Evolutionary conservation across 306 rosid species (phyloP), one percentile per base, ranked within the genome.

Genomic region (Sechiopsis laciniata): DNA sequence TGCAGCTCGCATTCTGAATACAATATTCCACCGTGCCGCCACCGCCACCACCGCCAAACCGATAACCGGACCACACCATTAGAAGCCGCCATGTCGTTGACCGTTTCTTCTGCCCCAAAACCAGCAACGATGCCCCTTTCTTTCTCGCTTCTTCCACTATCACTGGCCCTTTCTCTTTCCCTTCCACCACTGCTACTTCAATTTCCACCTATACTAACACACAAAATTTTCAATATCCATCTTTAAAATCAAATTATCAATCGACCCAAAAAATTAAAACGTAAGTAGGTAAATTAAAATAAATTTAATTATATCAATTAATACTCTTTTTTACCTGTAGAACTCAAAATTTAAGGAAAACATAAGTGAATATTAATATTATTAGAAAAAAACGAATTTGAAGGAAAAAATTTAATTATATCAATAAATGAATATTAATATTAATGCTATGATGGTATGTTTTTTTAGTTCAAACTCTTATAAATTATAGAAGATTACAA

Each of bases 141-240:
- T 88, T 91, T 76, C 79, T 86, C 0, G 99, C 97, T 82, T 91
- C 97, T 79, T 94, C 96, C 84, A 90, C 91, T 80, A 94, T 94
- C 40, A 81, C 84, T 76, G 85, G 81, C 0, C 98, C 97, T 55
- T 90, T 93, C 51, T 90, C 98, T 61, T 87, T 86, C 72, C 91
- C 94, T 84, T 85, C 94, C 65, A 76, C 87, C 59, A 86, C 90
- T 55, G 76, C 79, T 72, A 88, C 88, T 82, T 93, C 98, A 55
- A 74, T 82, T 84, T 87, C 82, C 73, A 93, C 92, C 98, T 91
- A 72, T 2, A 10, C 1, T 5, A 6, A 24, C 12, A 24, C 17
- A 12, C 10, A 32, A 6, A 57, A 10, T 10, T 57, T 57, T 57
- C 65, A 53, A 1, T 16, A 53, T 17, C 56, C 56, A 52, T 16